Percentiles rank a stretch among this genome's conserved stretches.
These are phyloP conservation scores for Moesziomyces globuligerus DNA, from an alignment of 1,284 basidiomycete species.

Conservation along the genomic window DNA sequence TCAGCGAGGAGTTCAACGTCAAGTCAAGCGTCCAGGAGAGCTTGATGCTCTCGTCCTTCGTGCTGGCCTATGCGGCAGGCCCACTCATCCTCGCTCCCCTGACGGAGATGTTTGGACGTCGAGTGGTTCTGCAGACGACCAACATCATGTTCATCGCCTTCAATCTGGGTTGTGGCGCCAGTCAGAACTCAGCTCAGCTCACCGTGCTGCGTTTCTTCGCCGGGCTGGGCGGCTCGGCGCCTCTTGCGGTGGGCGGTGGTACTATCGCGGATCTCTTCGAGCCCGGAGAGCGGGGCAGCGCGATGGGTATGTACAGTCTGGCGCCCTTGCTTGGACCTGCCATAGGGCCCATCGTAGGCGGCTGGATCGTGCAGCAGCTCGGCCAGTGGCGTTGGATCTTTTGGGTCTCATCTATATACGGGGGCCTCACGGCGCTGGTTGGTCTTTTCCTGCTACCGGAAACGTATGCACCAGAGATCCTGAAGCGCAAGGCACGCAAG, in stretches of 20 bases:
- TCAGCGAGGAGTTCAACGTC: slow-evolving; percentile 50
- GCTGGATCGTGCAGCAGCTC: slow-evolving; percentile 49
- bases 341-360: slow-evolving; percentile 45
- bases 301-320: slow-evolving; percentile 76
- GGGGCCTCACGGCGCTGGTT: slow-evolving; percentile 41
- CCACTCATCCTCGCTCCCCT: slow-evolving; percentile 69
- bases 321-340: slow-evolving; percentile 65
- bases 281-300: slow-evolving; percentile 75
- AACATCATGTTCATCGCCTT: slow-evolving; percentile 60
- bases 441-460: slow-evolving; percentile 60
- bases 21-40: slow-evolving; percentile 23
- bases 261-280: slow-evolving; percentile 76
- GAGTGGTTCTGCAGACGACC: slow-evolving; percentile 51
- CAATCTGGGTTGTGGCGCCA: slow-evolving; percentile 58
- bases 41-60: slow-evolving; percentile 57
- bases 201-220: slow-evolving; percentile 76
- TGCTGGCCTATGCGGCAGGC: slow-evolving; percentile 57
- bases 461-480: slow-evolving; percentile 66
- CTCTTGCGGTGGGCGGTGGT: slow-evolving; percentile 70
- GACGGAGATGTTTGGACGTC: slow-evolving; percentile 72
- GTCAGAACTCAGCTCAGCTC: slow-evolving; percentile 43
- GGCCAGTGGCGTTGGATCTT: slow-evolving; percentile 55
- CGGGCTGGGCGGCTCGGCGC: slow-evolving; percentile 72
- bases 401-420: slow-evolving; percentile 50
- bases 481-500: slow-evolving; percentile 60